Conservation (phyloP, 805 yeast species). For the Wickerhamomyces rabaulensis region DNA sequence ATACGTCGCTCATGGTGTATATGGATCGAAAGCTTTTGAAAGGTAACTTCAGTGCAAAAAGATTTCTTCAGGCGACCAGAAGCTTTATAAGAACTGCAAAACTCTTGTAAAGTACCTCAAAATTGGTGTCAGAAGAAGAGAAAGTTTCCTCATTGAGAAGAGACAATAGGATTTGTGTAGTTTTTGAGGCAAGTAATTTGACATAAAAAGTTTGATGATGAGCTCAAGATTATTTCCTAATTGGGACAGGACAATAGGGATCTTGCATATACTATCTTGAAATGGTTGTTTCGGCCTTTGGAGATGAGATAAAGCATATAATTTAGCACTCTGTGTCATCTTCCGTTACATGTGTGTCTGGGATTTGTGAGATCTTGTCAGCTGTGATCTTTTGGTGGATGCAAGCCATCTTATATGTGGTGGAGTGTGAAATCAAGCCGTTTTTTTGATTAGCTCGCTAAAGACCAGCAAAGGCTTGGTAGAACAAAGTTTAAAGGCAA, state of each 20-base stretch:
- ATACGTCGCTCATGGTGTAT: conserved; percentile 4
- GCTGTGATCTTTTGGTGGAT: too few relatives aligned
- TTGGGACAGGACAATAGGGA: conserved; percentile 7
- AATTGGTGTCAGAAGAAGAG: not conserved
- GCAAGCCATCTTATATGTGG: too few relatives aligned
- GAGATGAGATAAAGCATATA: not conserved
- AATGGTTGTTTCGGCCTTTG: not conserved
- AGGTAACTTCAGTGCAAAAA: not conserved
- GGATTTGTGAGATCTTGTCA: too few relatives aligned
- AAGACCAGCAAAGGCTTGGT: too few relatives aligned
- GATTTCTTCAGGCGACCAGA: not conserved
- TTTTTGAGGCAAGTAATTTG: not conserved
- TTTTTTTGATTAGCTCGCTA: too few relatives aligned
- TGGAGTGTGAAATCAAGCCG: too few relatives aligned
- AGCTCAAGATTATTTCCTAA: conserved; percentile 1
- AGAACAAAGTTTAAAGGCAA: too few relatives aligned
- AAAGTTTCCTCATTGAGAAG: not conserved
- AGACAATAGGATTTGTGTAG: not conserved
- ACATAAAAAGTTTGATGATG: not conserved
- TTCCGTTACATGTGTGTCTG: too few relatives aligned
- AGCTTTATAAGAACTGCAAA: not conserved
- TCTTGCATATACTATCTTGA: not conserved
- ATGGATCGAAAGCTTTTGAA: not conserved
- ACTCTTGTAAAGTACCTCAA: not conserved
- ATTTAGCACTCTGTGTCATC: too few relatives aligned